These are phyloP conservation scores for Backusella parvicylindrica DNA, from an alignment of 192 early-diverging fungal genomes.

Conservation along the genomic window DNA sequence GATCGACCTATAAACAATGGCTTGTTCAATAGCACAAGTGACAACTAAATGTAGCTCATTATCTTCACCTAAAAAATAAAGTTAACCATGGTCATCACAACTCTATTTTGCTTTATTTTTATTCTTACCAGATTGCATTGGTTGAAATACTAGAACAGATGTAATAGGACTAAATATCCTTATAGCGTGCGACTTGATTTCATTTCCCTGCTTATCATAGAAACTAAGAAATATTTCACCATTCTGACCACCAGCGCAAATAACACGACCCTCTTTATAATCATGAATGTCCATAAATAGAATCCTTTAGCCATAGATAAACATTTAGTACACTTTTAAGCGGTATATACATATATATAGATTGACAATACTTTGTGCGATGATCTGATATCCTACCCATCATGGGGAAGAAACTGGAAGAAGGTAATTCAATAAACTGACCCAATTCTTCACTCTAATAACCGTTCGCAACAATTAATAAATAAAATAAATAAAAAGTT, in stretches of 20 bases:
- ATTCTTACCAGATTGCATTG: slow-evolving; percentile 6
- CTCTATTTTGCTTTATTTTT: too few species aligned
- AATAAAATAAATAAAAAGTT: neutral
- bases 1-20: slow-evolving; percentile 48
- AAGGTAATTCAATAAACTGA: slow-evolving; percentile 22
- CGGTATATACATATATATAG: neutral
- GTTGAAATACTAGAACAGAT: slow-evolving; percentile 31
- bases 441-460: neutral
- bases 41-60: slow-evolving; percentile 45
- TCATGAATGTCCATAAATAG: slow-evolving; percentile 30
- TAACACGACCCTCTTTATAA: slow-evolving; percentile 13
- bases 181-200: slow-evolving; percentile 23
- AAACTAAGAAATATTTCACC: slow-evolving; percentile 32
- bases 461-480: too few species aligned
- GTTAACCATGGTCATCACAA: too few species aligned
- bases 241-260: slow-evolving; percentile 34
- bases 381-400: slow-evolving; percentile 24
- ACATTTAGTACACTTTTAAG: neutral
- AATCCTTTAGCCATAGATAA: slow-evolving; percentile 12
- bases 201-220: slow-evolving; percentile 23
- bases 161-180: slow-evolving; percentile 34
- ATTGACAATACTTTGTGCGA: slow-evolving; percentile 10
- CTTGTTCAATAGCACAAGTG: slow-evolving; percentile 56
- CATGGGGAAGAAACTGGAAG: slow-evolving; percentile 18
- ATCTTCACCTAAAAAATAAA: slow-evolving; percentile 13